Percentiles rank a stretch among this genome's conserved stretches.
phyloP scores from a whole-genome alignment of 768 basidiomycete genomes.

The Pseudohyphozyma bogoriensis region DNA sequence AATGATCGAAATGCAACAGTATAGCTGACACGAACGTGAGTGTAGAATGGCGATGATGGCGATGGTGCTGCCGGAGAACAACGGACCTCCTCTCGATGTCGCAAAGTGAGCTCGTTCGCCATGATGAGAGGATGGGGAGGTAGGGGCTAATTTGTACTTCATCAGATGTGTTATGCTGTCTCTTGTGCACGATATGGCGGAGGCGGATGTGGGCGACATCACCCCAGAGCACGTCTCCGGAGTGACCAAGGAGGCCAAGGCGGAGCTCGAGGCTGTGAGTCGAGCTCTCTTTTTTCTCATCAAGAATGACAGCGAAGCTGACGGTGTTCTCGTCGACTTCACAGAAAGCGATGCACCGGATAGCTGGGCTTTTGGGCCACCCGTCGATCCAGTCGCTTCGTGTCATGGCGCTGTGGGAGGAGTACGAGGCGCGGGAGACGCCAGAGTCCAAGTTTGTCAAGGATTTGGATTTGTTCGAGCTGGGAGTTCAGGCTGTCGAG shows the following conservation, averaged over 20 bases:
- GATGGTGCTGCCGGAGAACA: constrained; percentile 68
- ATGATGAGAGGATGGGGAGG: neutral
- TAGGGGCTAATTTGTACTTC: neutral
- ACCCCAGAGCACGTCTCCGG: constrained; percentile 63
- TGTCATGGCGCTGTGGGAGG: constrained; percentile 54
- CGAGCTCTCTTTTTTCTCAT: neutral
- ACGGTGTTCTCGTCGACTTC: neutral
- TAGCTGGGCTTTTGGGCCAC: constrained; percentile 81
- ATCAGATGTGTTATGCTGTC: constrained; percentile 76
- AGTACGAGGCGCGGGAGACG: constrained; percentile 68
- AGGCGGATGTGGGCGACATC: constrained; percentile 90
- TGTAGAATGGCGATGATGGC: constrained; percentile 81
- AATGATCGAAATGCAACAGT: neutral
- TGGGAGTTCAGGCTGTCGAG: constrained; percentile 65
- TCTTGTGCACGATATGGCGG: constrained; percentile 87
- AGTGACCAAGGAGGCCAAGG: constrained; percentile 71
- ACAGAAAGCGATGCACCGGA: constrained; percentile 82
- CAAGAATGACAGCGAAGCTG: constrained; percentile 12
- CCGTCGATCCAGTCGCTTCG: constrained; percentile 51
- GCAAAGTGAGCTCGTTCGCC: constrained; percentile 50
- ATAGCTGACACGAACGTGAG: neutral
- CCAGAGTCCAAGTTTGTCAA: constrained; percentile 78
- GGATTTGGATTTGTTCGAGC: constrained; percentile 78
- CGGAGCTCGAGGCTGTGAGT: constrained; percentile 57
- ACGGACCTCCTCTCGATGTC: constrained; percentile 47